phyloP scores from a whole-genome alignment of 2,329 filamentous ascomycete species.

The Aspergillus fischeri region DNA sequence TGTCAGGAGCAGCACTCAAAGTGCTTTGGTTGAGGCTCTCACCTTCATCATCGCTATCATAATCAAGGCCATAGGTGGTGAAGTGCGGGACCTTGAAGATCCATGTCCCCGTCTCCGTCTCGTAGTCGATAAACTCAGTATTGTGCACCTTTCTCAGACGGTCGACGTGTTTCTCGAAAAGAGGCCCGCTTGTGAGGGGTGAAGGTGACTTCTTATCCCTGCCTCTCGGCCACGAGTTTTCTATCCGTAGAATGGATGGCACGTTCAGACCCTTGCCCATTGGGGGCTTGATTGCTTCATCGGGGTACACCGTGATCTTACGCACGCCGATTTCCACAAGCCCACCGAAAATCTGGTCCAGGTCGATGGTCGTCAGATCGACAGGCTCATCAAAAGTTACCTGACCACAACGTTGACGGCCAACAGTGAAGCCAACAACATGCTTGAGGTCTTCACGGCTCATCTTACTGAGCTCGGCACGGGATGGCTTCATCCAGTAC shows the following conservation, averaged over 20 bases:
- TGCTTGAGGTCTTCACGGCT: slow-evolving; percentile 72
- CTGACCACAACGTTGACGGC: slow-evolving; percentile 73
- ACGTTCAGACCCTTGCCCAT: slow-evolving; percentile 88
- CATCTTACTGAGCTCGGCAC: slow-evolving; percentile 73
- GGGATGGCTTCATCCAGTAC: slow-evolving; percentile 81
- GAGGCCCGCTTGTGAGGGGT: slow-evolving; percentile 58
- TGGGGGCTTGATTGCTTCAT: slow-evolving; percentile 71
- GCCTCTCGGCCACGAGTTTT: slow-evolving; percentile 87
- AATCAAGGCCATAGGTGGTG: slow-evolving; percentile 88
- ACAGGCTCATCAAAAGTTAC: slow-evolving; percentile 79
- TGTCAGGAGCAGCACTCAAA: slow-evolving; percentile 50
- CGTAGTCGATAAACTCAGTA: slow-evolving; percentile 79
- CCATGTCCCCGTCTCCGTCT: slow-evolving; percentile 78
- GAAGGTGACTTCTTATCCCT: slow-evolving; percentile 54
- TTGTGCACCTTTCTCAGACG: slow-evolving; percentile 73
- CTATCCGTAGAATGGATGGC: slow-evolving; percentile 78
- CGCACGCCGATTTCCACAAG: slow-evolving; percentile 75
- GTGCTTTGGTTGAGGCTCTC: slow-evolving; percentile 50
- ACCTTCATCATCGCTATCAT: slow-evolving; percentile 67
- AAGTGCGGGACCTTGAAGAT: slow-evolving; percentile 92
- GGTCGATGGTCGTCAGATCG: slow-evolving; percentile 72
- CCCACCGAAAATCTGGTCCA: slow-evolving; percentile 73
- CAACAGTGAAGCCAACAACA: slow-evolving; percentile 72
- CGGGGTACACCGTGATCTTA: slow-evolving; percentile 81
- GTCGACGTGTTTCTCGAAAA: slow-evolving; percentile 73